Evolutionary conservation across 179 eudicot species (phyloP).

Genomic region (Drosera spatulata): DNA sequence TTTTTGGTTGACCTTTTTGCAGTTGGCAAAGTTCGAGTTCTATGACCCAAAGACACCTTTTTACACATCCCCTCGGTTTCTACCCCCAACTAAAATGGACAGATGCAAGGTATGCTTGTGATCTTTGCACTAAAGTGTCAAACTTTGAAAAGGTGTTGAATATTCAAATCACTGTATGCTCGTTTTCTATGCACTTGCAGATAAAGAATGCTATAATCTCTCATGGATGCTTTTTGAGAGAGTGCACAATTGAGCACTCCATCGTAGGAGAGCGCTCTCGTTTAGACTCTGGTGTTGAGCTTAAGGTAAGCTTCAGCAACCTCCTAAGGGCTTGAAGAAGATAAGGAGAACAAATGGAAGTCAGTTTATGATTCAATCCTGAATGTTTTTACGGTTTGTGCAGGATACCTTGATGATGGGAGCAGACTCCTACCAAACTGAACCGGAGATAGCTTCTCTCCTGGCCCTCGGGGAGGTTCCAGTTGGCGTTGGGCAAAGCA

Average conservation of each 20-base stretch:
- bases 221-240: constrained; percentile 89
- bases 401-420: too few relatives aligned
- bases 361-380: not conserved
- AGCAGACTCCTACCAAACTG: constrained; percentile 19
- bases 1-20: constrained; percentile 8
- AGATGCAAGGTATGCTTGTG: constrained; percentile 37
- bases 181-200: constrained; percentile 26
- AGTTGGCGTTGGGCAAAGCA: constrained; percentile 74
- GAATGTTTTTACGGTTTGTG: too few relatives aligned
- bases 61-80: constrained; percentile 64
- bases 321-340: not conserved
- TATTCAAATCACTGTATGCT: not conserved
- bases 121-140: not conserved
- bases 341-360: not conserved
- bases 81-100: constrained; percentile 79
- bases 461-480: constrained; percentile 86
- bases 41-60: constrained; percentile 71
- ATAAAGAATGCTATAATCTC: constrained; percentile 87
- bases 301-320: constrained; percentile 33
- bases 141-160: too few relatives aligned
- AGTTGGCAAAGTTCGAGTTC: constrained; percentile 65
- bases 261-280: constrained; percentile 29
- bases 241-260: constrained; percentile 64
- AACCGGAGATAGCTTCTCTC: constrained; percentile 78
- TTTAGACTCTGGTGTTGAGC: constrained; percentile 29